Conservation (phyloP, 371 early-diverging fungal species). For the Mucor circinelloides region DNA sequence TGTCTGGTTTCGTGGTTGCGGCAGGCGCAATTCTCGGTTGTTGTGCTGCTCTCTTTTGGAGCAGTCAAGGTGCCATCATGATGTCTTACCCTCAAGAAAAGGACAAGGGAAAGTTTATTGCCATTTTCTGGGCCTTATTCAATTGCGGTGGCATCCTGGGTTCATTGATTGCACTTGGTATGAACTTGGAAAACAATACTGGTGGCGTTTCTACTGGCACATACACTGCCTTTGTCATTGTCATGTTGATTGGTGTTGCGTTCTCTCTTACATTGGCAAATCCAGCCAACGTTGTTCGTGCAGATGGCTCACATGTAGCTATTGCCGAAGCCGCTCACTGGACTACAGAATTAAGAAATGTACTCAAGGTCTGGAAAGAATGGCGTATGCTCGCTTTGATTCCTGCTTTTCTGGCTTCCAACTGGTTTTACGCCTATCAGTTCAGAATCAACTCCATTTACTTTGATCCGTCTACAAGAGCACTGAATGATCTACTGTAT, state of each 20-base stretch:
- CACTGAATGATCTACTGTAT: constrained; percentile 70
- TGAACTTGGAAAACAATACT: constrained; percentile 56
- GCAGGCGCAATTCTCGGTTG: constrained; percentile 71
- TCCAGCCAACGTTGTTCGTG: constrained; percentile 59
- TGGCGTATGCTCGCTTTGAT: constrained; percentile 62
- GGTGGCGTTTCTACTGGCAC: constrained; percentile 57
- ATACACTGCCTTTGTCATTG: constrained; percentile 68
- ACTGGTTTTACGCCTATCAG: constrained; percentile 80
- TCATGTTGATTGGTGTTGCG: constrained; percentile 64
- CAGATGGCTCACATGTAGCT: constrained; percentile 66
- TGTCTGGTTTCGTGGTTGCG: constrained; percentile 52
- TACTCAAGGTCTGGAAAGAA: constrained; percentile 66
- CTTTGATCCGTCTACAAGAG: constrained; percentile 63
- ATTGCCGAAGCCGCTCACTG: constrained; percentile 52
- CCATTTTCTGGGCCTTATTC: constrained; percentile 81
- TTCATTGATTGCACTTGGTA: constrained; percentile 65
- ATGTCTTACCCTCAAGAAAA: constrained; percentile 70
- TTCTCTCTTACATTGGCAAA: constrained; percentile 59
- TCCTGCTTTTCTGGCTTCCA: constrained; percentile 74
- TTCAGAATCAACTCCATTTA: constrained; percentile 47
- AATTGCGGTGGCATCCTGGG: constrained; percentile 82
- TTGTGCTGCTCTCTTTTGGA: constrained; percentile 63
- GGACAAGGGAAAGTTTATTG: constrained; percentile 75
- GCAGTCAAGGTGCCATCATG: constrained; percentile 73
- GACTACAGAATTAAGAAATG: constrained; percentile 59